phyloP scores from a whole-genome alignment of 2,329 filamentous ascomycete species.

The Colletotrichum echinochloae region DNA sequence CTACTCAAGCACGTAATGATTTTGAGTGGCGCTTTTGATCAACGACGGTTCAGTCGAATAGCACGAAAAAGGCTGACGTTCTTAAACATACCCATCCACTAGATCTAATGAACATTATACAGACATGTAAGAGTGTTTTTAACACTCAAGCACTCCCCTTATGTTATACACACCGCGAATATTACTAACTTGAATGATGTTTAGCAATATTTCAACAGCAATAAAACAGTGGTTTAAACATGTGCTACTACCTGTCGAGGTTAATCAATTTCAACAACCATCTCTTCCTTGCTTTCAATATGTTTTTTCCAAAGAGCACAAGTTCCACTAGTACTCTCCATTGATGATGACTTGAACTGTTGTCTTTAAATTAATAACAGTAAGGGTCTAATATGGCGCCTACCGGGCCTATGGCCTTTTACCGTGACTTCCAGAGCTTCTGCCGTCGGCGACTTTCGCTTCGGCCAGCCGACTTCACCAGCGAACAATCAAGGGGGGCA shows the following conservation, averaged over 20 bases:
- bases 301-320: neutral
- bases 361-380: neutral
- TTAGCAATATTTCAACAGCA: too few relatives aligned
- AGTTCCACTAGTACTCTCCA: neutral
- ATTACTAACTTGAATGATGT: too few relatives aligned
- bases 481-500: too few relatives aligned
- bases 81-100: neutral
- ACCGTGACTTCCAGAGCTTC: too few relatives aligned
- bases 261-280: neutral
- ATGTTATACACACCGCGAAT: too few relatives aligned
- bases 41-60: neutral
- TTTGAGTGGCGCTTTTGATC: neutral
- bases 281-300: neutral
- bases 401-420: too few relatives aligned
- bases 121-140: neutral
- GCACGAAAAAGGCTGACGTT: neutral
- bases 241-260: neutral
- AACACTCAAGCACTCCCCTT: too few relatives aligned
- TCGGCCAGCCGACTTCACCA: too few relatives aligned
- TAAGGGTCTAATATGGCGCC: too few relatives aligned
- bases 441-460: too few relatives aligned
- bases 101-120: neutral
- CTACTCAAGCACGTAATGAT: too few relatives aligned
- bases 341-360: neutral
- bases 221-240: neutral